Evolutionary conservation across 2,329 filamentous ascomycete species (phyloP).

Genomic region (Cryphonectria nitschkei): DNA sequence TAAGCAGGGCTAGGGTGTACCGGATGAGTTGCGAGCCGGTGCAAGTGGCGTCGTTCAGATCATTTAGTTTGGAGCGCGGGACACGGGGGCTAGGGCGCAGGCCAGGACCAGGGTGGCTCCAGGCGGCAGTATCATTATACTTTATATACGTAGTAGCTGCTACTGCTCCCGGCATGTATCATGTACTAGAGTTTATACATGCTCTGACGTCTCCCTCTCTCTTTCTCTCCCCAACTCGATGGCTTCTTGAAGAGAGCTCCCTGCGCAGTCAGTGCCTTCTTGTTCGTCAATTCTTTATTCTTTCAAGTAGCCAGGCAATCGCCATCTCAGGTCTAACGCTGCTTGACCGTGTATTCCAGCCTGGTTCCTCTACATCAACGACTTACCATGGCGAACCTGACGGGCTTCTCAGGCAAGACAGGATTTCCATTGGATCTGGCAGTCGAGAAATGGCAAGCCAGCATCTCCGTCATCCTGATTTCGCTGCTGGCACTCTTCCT

Average conservation of each 20-base stretch:
- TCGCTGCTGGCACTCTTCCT: slow-evolving; percentile 29
- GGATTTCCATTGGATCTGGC: not conserved
- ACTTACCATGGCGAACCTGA: not conserved
- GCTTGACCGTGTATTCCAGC: not conserved
- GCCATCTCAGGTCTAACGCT: not conserved
- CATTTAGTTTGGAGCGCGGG: not conserved
- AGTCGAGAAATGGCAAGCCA: slow-evolving; percentile 31
- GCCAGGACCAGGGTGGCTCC: not conserved
- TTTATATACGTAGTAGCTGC: not conserved
- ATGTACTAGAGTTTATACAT: not conserved
- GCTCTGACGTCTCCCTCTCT: not conserved
- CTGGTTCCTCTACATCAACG: no score
- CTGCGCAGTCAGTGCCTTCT: not conserved
- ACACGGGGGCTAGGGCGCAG: no score
- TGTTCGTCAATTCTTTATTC: not conserved
- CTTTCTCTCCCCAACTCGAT: not conserved
- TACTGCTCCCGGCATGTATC: not conserved
- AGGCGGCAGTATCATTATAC: not conserved
- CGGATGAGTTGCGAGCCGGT: not conserved
- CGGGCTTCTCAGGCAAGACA: not conserved
- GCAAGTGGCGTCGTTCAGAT: not conserved
- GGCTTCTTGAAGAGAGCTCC: not conserved
- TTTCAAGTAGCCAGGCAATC: not conserved
- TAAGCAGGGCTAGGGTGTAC: not conserved
- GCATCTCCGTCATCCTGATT: slow-evolving; percentile 32